A percentile compares a stretch with the other conserved stretches of the same genome.
Conservation (phyloP, 176 grass and related monocot genomes). For the Alopecurus myosuroides region DNA sequence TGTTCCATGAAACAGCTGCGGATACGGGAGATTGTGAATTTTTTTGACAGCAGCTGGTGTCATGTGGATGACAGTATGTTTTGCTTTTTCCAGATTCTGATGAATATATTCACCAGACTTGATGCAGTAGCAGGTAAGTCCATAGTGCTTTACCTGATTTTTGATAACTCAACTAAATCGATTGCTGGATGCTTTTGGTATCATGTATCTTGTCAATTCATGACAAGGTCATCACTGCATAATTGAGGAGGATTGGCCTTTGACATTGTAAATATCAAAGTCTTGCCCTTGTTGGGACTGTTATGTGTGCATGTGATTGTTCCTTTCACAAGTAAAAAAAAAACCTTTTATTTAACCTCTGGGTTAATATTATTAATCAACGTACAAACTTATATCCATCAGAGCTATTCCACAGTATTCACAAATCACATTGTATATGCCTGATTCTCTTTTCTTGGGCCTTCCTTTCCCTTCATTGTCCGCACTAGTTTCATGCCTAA, state of each 20-base stretch:
- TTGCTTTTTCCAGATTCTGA: background rate
- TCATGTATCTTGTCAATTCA: conserved; percentile 2
- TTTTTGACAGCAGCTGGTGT: background rate
- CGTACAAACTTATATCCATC: background rate
- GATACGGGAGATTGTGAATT: background rate
- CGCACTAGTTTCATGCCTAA: background rate
- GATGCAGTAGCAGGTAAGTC: background rate
- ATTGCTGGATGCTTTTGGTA: background rate
- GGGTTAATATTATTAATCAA: background rate
- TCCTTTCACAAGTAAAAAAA: background rate
- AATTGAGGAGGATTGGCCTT: background rate
- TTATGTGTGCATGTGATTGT: background rate
- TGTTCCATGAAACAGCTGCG: background rate
- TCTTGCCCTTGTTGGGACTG: background rate
- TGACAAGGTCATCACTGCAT: background rate
- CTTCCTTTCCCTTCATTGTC: background rate
- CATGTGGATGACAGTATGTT: conserved; percentile 3
- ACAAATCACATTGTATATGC: background rate
- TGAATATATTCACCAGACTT: background rate
- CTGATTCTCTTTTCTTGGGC: background rate
- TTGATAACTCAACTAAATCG: background rate
- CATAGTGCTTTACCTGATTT: background rate
- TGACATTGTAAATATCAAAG: background rate
- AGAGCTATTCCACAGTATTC: background rate
- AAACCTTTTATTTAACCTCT: background rate